Base-by-base conservation (phyloP, 2,329 filamentous ascomycete species). In the Colletotrichum endophyticum region DNA sequence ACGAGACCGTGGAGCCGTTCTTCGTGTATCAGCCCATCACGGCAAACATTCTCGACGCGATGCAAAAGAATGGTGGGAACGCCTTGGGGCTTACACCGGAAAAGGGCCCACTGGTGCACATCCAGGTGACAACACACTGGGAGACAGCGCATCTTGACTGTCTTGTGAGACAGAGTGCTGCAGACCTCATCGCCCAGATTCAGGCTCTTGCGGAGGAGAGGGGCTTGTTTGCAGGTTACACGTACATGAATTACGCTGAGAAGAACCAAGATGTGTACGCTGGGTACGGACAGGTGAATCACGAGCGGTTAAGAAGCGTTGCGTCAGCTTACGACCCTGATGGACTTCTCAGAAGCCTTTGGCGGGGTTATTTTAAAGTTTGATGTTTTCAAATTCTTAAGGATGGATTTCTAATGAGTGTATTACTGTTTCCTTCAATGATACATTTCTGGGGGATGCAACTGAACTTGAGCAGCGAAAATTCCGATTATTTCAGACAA, bases 21-120 rank as follows among this genome's bases (percentile, higher is more conserved):
- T 62, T 85, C 2, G 79, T 82, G 13, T 84, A 85, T 77, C 87
- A 89, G 76, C 84, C 86, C 8, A 83, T 88, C 53, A 76, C 86
- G 3, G 78, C 81, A n/a, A 82, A 83, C 53, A 79, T 85, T 28
- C 73, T 84, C 7, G 76, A 81, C 15, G 72, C 80, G 9, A 84
- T 84, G 80, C 76, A 81, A 62, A 80, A 81, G 53, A 84, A 84
- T 19, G 86, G 86, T 6, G 85, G 86, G 15, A 89, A 88, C 67
- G 81, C 86, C 2, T 78, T 88, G 8, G 86, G 86, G 0, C 78
- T 88, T 22, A 80, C 82, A 28, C 80, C 81, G 4, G 79, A 82
- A 19, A 83, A 84, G 12, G 82, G 85, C 8, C 81, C 84, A 3
- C 25, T 84, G 39, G 79, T 81, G 44, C 79, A 85, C 70, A 79